Evolutionary conservation across 116 monocot genomes (phyloP), one percentile per base, ranked within the genome.

Genomic region (Dioscorea cayenensis): DNA sequence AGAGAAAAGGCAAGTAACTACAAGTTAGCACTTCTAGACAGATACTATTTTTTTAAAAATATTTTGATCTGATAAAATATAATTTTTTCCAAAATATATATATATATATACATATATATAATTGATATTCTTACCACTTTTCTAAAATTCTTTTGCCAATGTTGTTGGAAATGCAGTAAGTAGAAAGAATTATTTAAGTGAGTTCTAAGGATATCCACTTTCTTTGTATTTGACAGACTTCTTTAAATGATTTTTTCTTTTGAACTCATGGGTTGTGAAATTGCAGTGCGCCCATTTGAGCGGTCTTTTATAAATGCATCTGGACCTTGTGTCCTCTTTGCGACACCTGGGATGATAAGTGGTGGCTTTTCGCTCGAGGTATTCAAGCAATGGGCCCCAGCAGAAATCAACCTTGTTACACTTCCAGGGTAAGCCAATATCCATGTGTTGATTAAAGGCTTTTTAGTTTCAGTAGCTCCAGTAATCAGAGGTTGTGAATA

Each of bases 351-450:
- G 64, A 95, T 95, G 95, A 86, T 95, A 60, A 85, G 86, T 73
- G 95, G 95, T 25, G 95, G 95, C 74, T 95, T 95, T 83, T 95
- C 95, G 14, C 89, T 95, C 69, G 95, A 95, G 76, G 95, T 85
- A 5, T 95, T 95, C 72, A 92, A 92, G 80, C 86, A 89, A 55
- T 95, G 95, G 95, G 95, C 95, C 13, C 87, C 95, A 80, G 91
- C 86, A 65, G 87, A 91, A 82, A 73, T 73, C 77, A 95, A 95
- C 73, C 92, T 95, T 55, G 75, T 95, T 67, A 85, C 89, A 60
- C 75, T 95, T 48, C 90, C 94, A 72, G 94, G 94, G 84, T 92
- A 84, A 16, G 55, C 55, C 12, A 19, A 55, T n/a, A 55, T 55
- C 19, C 55, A 55, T 55, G 17, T 55, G 16, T 43, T 43, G 43